Evolutionary conservation across 2,329 filamentous ascomycete species (phyloP).

Genomic region (Aphanocladium album): DNA sequence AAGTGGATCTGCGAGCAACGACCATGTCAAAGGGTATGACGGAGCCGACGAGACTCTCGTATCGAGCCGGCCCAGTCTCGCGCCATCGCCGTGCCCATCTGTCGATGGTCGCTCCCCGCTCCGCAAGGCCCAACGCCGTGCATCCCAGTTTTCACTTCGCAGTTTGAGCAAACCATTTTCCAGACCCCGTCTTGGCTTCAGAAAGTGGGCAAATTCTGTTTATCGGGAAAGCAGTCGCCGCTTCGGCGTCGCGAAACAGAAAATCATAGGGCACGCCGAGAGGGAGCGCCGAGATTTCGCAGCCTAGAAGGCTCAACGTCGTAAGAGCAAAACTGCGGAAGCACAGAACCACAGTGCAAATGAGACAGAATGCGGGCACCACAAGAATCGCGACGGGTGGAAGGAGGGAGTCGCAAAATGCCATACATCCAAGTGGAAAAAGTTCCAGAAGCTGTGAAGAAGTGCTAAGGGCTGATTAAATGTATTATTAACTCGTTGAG

Average conservation of each 20-base stretch:
- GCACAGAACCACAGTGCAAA: constrained; percentile 21
- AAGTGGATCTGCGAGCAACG: not conserved
- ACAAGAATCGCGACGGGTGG: constrained; percentile 31
- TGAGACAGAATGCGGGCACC: constrained; percentile 21
- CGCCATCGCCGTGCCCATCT: not conserved
- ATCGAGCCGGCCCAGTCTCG: constrained; percentile 5
- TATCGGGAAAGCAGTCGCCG: constrained; percentile 22
- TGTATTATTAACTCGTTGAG: not conserved
- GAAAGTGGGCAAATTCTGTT: constrained; percentile 25
- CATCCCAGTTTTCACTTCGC: constrained; percentile 27
- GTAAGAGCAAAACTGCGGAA: constrained; percentile 20
- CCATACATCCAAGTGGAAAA: constrained; percentile 28
- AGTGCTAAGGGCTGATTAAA: not conserved
- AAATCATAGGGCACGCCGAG: constrained; percentile 23
- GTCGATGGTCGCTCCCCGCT: constrained; percentile 10
- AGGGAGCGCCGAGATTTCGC: constrained; percentile 23
- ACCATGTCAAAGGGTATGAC: constrained; percentile 3
- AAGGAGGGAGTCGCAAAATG: constrained; percentile 29
- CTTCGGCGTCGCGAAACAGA: constrained; percentile 22
- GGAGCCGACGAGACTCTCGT: constrained; percentile 5
- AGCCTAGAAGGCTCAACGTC: constrained; percentile 25
- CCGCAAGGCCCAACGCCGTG: constrained; percentile 26
- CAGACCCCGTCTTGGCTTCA: constrained; percentile 23
- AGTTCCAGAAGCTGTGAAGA: constrained; percentile 18
- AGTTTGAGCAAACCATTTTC: constrained; percentile 23